Conservation (phyloP, 768 basidiomycete species). For the Xerocomellus chrysenteron region DNA sequence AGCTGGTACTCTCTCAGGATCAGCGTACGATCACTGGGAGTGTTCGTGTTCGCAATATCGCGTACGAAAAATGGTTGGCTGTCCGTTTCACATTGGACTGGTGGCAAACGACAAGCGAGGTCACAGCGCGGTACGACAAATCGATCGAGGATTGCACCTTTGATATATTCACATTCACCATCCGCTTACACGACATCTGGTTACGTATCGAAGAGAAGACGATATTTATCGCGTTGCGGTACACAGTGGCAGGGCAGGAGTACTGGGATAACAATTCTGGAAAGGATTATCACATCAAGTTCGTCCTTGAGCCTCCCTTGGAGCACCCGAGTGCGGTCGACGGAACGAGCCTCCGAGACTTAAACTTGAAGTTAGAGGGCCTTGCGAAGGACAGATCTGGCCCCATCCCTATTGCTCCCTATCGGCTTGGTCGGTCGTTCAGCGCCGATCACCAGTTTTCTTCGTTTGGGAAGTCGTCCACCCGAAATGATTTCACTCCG, state of each 20-base stretch:
- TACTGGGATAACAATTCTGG: constrained; percentile 92
- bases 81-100: constrained; percentile 90
- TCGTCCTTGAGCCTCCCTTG: constrained; percentile 37
- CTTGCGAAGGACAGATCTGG: constrained; percentile 44
- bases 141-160: constrained; percentile 37
- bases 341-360: constrained; percentile 52
- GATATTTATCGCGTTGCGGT: constrained; percentile 75
- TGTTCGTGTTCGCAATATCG: constrained; percentile 79
- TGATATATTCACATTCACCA: constrained; percentile 76
- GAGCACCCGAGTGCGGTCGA: constrained; percentile 33
- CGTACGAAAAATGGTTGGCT: constrained; percentile 84
- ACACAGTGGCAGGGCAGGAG: constrained; percentile 67
- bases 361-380: constrained; percentile 66
- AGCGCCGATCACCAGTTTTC: constrained; percentile 26
- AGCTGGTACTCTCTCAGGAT: constrained; percentile 51
- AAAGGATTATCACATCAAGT: constrained; percentile 75
- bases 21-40: constrained; percentile 62
- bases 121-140: constrained; percentile 69
- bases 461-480: constrained; percentile 38
- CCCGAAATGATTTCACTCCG: constrained; percentile 57
- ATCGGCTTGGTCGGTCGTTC: constrained; percentile 24
- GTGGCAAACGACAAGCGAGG: constrained; percentile 97
- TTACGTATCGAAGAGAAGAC: constrained; percentile 79
- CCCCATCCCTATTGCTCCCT: constrained; percentile 10
- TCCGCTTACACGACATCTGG: constrained; percentile 77